Percentiles rank a stretch among this genome's conserved stretches.
Conservation (phyloP, 495 filamentous ascomycete species). For the Chaetomium cochliodes region DNA sequence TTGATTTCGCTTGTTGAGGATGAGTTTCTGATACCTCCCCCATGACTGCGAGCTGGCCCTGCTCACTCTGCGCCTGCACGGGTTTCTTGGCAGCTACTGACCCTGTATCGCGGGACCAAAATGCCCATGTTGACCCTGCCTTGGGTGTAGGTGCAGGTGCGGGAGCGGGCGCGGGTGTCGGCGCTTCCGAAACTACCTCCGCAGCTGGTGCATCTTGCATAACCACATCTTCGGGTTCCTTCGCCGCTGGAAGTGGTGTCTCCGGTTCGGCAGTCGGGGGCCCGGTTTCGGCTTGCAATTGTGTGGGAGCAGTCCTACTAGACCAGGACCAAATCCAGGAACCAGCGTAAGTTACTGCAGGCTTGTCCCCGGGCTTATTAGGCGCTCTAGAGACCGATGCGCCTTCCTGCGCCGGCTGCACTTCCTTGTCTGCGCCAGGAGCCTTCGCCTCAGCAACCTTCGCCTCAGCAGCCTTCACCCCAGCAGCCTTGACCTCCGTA, state of each 20-base stretch:
- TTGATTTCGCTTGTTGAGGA: slow-evolving; percentile 59
- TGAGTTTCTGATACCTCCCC: slow-evolving; percentile 62
- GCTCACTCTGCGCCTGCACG: slow-evolving; percentile 36
- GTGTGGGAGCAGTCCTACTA: slow-evolving; percentile 5
- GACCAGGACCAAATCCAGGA: slow-evolving; percentile 58
- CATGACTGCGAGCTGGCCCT: slow-evolving; percentile 68
- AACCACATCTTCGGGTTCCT: slow-evolving; percentile 37
- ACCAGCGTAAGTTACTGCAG: slow-evolving; percentile 30
- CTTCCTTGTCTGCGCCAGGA: slow-evolving; percentile 17
- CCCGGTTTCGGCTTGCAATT: slow-evolving; percentile 10
- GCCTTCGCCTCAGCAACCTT: slow-evolving; percentile 14
- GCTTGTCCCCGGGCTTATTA: slow-evolving; percentile 23
- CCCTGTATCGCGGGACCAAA: slow-evolving; percentile 71
- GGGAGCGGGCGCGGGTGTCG: slow-evolving; percentile 24
- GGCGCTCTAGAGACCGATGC: slow-evolving; percentile 31
- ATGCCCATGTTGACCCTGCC: slow-evolving; percentile 75
- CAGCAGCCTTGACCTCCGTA: neutral
- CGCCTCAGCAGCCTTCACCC: slow-evolving; percentile 18
- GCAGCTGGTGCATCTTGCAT: slow-evolving; percentile 43
- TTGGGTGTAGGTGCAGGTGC: slow-evolving; percentile 35
- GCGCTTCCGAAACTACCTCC: slow-evolving; percentile 27
- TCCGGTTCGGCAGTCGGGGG: slow-evolving; percentile 26
- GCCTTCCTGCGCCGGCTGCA: slow-evolving; percentile 26
- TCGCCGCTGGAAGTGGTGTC: slow-evolving; percentile 23
- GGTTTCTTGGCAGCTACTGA: slow-evolving; percentile 39